Base-by-base conservation (phyloP, 2,329 filamentous ascomycete species). In the Tolypocladium tundrense region DNA sequence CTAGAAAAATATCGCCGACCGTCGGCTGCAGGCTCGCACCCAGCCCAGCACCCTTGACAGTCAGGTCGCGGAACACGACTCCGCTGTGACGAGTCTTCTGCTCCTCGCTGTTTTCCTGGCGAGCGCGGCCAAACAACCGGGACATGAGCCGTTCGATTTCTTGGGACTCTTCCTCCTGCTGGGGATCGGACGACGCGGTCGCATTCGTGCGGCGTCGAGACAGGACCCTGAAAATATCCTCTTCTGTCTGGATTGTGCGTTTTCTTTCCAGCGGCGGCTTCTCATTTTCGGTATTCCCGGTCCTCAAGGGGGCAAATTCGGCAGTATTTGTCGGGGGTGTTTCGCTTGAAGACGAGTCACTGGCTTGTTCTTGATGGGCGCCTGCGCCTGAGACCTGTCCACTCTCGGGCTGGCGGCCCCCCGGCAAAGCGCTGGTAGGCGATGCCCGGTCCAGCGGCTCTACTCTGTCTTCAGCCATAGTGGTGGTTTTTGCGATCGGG, bases 1-100 rank as follows among this genome's bases (percentile, higher is more conserved):
- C 80, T 1, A 84, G 61, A 57, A 87, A 82, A 58, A 88, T 81
- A 64, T 88, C 85, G 43, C 88, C 84, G n/a, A 88, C 72, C 0
- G 77, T 79, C 3, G 76, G 75, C 45, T 78, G 75, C 6, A 79
- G 66, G 43, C 73, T 76, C 0, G 87, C 86, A 0, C 86, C 86
- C 1, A 89, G 73, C 0, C 88, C 88, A 57, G 84, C 79, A 0
- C 88, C 88, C 58, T 84, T 87, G 21, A 91, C 87, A 0, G 84
- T 89, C 35, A 91, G 72, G 56, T 86, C 77, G 53, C 85, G 85
- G 75, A 88, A 91, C 6, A 89, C 73, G 14, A 91, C 83, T 40
- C 88, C 88, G 33, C 82, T 77, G 66, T 90, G 87, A 27, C 86
- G 75, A 0, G 85, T 87, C 67, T 88, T 83, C 63, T 88, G 86